Evolutionary conservation across 2,329 filamentous ascomycete species (phyloP), one percentile per base, ranked within the genome.

Genomic region (Fusarium mundagurra): DNA sequence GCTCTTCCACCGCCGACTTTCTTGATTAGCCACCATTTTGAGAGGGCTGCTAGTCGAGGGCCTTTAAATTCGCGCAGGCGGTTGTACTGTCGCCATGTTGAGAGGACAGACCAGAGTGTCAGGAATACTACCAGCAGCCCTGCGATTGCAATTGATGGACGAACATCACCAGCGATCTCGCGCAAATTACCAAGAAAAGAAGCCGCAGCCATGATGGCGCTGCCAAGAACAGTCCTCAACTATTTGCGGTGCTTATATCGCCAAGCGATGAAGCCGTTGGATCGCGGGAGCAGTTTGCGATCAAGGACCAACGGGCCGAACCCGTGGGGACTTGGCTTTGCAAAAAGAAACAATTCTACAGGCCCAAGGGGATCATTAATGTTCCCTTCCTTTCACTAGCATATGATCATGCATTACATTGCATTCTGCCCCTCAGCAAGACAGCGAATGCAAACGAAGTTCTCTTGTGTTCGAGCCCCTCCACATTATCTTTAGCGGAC

Each of bases 21-120:
- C 22, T 72, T 76, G 16, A 82, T 69, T 27, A 86, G 74, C 83
- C 84, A 86, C 71, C 82, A 76, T 60, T 83, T 83, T 0, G 85
- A 84, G 39, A 86, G 80, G 1, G 73, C 79, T 4, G 84, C 83
- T 6, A 79, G 55, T 22, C 73, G 72, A 10, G 85, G 85, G 1
- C 85, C 85, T 11, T 81, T 80, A 61, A 86, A 78, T 66, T 85
- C 81, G 17, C 83, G 80, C 12, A 86, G 81, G 33, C 84, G 81
- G 34, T 67, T 76, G 73, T 84, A 85, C 29, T 81, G 76, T 9
- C 62, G 64, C 39, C 75, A 73, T 14, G 68, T 76, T 7, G 77
- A 77, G 13, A 69, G 27, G 9, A 62, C 53, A 2, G 51, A 75
- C 72, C 68, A 78, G 8, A 72, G 20, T 10, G 68, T 33, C 27